Conservation (phyloP, 2,329 filamentous ascomycete species). For the Claviceps africana region DNA sequence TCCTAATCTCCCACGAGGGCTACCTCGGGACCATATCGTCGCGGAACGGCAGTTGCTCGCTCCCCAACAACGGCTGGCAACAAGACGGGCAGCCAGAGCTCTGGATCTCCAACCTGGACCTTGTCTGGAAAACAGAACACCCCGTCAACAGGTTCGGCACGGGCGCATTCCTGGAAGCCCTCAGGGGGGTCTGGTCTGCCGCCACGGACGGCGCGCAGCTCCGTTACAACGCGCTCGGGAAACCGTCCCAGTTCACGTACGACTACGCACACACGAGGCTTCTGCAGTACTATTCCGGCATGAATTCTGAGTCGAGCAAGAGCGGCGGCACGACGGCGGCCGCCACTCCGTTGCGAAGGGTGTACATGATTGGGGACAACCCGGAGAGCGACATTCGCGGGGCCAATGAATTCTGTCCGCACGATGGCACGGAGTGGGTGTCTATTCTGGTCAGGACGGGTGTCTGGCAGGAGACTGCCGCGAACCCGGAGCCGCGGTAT, state of each 20-base stretch:
- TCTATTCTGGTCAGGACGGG: slow-evolving; percentile 70
- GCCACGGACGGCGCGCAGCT: slow-evolving; percentile 52
- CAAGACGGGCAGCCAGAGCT: slow-evolving; percentile 66
- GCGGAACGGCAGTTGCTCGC: slow-evolving; percentile 49
- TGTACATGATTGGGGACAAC: slow-evolving; percentile 93
- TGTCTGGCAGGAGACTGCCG: slow-evolving; percentile 43
- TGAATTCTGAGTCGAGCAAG: slow-evolving; percentile 10
- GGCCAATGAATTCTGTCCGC: slow-evolving; percentile 60
- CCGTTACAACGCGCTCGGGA: slow-evolving; percentile 59
- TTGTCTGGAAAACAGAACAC: slow-evolving; percentile 78
- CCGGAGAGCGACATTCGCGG: slow-evolving; percentile 82
- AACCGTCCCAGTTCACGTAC: slow-evolving; percentile 68
- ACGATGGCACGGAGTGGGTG: slow-evolving; percentile 57
- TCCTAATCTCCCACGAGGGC: slow-evolving; percentile 66
- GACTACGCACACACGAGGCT: slow-evolving; percentile 63
- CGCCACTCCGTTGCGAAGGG: slow-evolving; percentile 52
- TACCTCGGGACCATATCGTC: slow-evolving; percentile 66
- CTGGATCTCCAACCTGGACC: slow-evolving; percentile 82
- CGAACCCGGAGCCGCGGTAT: slow-evolving; percentile 37
- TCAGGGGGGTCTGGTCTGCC: slow-evolving; percentile 66
- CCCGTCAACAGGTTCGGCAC: slow-evolving; percentile 79
- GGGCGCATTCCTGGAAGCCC: slow-evolving; percentile 72
- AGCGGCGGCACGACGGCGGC: slow-evolving; percentile 12
- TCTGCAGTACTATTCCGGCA: slow-evolving; percentile 32
- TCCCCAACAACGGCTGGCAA: slow-evolving; percentile 68